Conservation (phyloP, 352 stramenopile species). For the Phytophthora pisi region DNA sequence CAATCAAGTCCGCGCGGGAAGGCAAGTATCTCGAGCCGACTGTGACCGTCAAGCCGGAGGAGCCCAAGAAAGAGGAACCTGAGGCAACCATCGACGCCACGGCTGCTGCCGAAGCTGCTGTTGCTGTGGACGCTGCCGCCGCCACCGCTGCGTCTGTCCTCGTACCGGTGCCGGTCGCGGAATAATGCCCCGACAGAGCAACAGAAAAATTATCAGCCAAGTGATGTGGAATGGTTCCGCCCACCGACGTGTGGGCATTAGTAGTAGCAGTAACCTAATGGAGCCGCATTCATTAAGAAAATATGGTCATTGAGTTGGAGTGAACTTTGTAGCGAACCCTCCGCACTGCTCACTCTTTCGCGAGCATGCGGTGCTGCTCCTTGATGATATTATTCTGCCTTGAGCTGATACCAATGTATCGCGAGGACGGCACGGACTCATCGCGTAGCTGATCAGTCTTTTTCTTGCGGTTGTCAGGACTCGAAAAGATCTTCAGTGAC, state of each 20-base stretch:
- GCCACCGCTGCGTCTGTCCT: slow-evolving; percentile 20
- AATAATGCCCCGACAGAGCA: slow-evolving; percentile 20
- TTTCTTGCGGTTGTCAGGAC: slow-evolving; percentile 52
- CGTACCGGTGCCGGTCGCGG: slow-evolving; percentile 29
- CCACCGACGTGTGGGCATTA: slow-evolving; percentile 9
- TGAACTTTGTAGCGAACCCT: neutral
- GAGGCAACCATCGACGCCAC: slow-evolving; percentile 28
- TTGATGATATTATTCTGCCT: slow-evolving; percentile 79
- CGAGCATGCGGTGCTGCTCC: slow-evolving; percentile 74
- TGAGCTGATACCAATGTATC: slow-evolving; percentile 80
- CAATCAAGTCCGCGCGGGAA: slow-evolving; percentile 64
- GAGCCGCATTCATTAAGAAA: slow-evolving; percentile 14
- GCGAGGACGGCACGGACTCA: slow-evolving; percentile 64
- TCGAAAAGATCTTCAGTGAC: slow-evolving; percentile 79
- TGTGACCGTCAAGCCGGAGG: slow-evolving; percentile 17
- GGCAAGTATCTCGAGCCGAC: slow-evolving; percentile 34
- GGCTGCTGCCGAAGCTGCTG: slow-evolving; percentile 29
- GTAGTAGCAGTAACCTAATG: slow-evolving; percentile 30
- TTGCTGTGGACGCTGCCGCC: slow-evolving; percentile 22
- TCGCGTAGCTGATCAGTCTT: slow-evolving; percentile 46
- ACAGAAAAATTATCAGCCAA: slow-evolving; percentile 17
- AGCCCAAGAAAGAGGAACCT: slow-evolving; percentile 17
- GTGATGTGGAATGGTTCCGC: slow-evolving; percentile 16
- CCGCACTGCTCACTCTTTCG: slow-evolving; percentile 27
- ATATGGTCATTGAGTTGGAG: neutral